Evolutionary conservation across 2,329 filamentous ascomycete genomes (phyloP).

Genomic region (Colletotrichum chlorophyti): DNA sequence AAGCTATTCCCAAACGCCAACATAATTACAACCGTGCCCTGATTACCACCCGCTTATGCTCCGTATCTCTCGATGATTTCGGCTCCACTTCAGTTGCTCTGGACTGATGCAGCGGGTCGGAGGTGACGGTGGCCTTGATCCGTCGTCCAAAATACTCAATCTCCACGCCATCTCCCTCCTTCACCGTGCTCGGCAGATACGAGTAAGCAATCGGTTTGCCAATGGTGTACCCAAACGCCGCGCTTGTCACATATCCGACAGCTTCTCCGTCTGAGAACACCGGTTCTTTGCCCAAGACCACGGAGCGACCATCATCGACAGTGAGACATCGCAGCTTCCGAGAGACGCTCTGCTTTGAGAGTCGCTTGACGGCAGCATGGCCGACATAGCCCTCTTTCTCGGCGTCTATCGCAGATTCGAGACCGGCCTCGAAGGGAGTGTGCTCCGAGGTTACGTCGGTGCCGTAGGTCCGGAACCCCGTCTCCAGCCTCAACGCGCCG

Average conservation of each 20-base stretch:
- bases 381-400: conserved; percentile 59
- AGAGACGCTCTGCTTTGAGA: conserved; percentile 39
- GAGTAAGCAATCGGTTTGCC: conserved; percentile 66
- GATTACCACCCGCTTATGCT: not conserved
- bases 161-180: conserved; percentile 58
- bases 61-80: not conserved
- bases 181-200: conserved; percentile 56
- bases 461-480: conserved; percentile 64
- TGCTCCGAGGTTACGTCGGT: conserved; percentile 67
- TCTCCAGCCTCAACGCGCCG: conserved; percentile 64
- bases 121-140: conserved; percentile 59
- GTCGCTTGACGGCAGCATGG: conserved; percentile 51
- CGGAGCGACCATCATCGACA: conserved; percentile 61
- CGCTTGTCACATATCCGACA: conserved; percentile 65
- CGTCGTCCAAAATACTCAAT: conserved; percentile 67
- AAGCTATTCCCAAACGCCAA: not conserved
- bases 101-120: conserved; percentile 52
- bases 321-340: conserved; percentile 56
- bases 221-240: conserved; percentile 66
- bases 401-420: conserved; percentile 55
- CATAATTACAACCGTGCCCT: conserved; percentile 4
- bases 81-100: not conserved
- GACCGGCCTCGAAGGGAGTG: conserved; percentile 64
- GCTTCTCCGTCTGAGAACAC: conserved; percentile 56
- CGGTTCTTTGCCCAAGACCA: conserved; percentile 68